Conservation (phyloP, 2,329 filamentous ascomycete species). For the Chaetomium sp. region DNA sequence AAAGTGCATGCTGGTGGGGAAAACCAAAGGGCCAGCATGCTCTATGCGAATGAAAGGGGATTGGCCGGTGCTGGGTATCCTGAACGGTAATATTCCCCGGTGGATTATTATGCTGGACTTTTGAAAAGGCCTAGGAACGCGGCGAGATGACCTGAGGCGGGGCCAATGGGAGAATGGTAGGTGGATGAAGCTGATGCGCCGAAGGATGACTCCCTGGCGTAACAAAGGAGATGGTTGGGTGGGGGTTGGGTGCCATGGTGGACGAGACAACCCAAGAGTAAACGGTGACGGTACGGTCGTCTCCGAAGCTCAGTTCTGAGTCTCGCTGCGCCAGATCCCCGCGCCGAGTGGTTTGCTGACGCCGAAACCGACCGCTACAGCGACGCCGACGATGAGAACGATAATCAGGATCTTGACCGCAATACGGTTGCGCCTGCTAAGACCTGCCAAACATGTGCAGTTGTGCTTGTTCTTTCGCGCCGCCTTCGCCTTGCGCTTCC, state of each 20-base stretch:
- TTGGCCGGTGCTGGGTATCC: not conserved
- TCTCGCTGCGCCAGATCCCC: conserved; percentile 45
- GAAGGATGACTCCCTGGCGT: too few species aligned
- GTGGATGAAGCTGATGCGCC: too few species aligned
- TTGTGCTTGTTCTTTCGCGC: conserved; percentile 46
- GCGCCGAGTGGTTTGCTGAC: conserved; percentile 55
- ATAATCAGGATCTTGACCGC: conserved; percentile 42
- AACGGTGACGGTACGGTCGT: too few species aligned
- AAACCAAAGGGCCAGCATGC: not conserved
- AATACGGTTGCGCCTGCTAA: conserved; percentile 50
- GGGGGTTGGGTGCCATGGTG: too few species aligned
- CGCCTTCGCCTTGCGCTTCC: conserved; percentile 53
- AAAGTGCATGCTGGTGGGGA: conserved; percentile 4
- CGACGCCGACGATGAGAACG: conserved; percentile 22
- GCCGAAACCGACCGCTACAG: conserved; percentile 45
- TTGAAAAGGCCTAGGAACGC: too few species aligned
- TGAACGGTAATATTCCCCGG: not conserved
- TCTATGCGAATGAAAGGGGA: not conserved
- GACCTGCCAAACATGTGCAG: conserved; percentile 47
- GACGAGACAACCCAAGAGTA: too few species aligned
- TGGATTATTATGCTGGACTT: too few species aligned
- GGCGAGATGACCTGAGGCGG: too few species aligned
- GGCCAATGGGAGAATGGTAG: too few species aligned
- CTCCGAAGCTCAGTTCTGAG: conserved; percentile 10
- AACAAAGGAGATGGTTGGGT: too few species aligned